Percentiles rank a stretch among this genome's conserved stretches.
phyloP scores from a whole-genome alignment of 1,139 yeast species.

The Hansenula anomala region DNA sequence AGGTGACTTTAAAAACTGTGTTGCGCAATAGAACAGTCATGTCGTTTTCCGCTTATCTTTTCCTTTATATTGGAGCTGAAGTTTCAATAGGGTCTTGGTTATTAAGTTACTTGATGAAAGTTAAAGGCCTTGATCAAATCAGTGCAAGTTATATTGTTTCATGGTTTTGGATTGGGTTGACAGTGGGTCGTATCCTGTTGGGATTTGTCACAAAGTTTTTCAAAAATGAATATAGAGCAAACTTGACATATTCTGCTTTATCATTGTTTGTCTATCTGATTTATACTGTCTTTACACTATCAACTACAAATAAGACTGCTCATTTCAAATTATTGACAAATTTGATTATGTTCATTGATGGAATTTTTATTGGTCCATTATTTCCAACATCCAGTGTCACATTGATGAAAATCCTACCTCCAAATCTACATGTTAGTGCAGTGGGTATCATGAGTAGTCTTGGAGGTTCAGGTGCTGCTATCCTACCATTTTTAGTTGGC shows the following conservation, averaged over 20 bases:
- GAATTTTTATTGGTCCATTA: slow-evolving; percentile 73
- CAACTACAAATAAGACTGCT: background rate
- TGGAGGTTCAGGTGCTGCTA: slow-evolving; percentile 81
- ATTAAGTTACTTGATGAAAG: slow-evolving; percentile 49
- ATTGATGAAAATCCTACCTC: slow-evolving; percentile 59
- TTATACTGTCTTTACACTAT: slow-evolving; percentile 9
- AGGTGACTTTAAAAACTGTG: slow-evolving; percentile 15
- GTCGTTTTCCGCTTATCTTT: slow-evolving; percentile 47
- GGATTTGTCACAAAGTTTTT: slow-evolving; percentile 57
- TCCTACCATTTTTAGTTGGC: slow-evolving; percentile 62
- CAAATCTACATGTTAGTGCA: slow-evolving; percentile 57
- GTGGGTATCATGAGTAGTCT: slow-evolving; percentile 74
- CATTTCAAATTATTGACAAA: slow-evolving; percentile 5
- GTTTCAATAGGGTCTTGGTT: slow-evolving; percentile 70
- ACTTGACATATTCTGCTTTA: slow-evolving; percentile 30
- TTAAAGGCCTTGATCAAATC: slow-evolving; percentile 40
- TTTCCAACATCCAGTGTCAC: slow-evolving; percentile 74
- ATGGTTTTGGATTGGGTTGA: slow-evolving; percentile 61
- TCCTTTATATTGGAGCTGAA: slow-evolving; percentile 64
- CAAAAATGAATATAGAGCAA: slow-evolving; percentile 47
- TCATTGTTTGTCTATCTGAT: slow-evolving; percentile 19
- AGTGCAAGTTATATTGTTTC: slow-evolving; percentile 57
- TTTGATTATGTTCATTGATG: slow-evolving; percentile 44
- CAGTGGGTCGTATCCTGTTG: slow-evolving; percentile 52
- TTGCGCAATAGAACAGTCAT: slow-evolving; percentile 32